Evolutionary conservation across 83 land plant genomes (phyloP), one percentile per base, ranked within the genome.

Genomic region (Picea abies): DNA sequence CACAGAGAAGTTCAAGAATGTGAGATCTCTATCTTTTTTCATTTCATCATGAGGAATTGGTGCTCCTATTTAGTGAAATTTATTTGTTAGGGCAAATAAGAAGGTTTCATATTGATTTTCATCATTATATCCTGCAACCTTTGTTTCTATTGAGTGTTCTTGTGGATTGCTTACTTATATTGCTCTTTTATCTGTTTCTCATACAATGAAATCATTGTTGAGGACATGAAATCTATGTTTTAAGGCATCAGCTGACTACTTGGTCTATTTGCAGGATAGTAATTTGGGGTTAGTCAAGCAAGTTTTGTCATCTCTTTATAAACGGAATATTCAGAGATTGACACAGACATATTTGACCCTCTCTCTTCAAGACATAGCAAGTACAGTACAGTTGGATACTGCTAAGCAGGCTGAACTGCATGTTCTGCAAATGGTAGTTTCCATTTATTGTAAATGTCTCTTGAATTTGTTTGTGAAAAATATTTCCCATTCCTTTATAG

Each of bases 301-400:
- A 88, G 99, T 94, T 78, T 84, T 94, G 17, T 86, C 99, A 41
- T 98, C 99, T 60, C 84, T 98, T 79, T 93, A 92, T 80, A 98
- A 96, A 84, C 92, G 97, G 26, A 98, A 96, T 84, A 98, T 98
- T 52, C 99, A 98, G 84, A 88, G 96, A 79, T 81, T 98, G 69
- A 98, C 99, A 29, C 99, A 98, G 79, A 98, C 99, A 41, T 98
- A 91, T 85, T 80, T 98, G 72, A 98, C 99, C 67, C 87, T 98
- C 39, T 97, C 99, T 69, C 93, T 98, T 10, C 93, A 98, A 91
- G 99, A 98, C 83, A 98, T 98, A 69, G 99, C 99, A 56, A 90
- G 84, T 70, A 86, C 95, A 10, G 99, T 93, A 26, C 94, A 94
- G 82, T 94, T 98, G 15, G 92, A 92, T 60, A 87, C 92, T 49